These are phyloP conservation scores for Melampsora larici-populina DNA, from an alignment of 1,284 basidiomycete species.

Conservation along the genomic window DNA sequence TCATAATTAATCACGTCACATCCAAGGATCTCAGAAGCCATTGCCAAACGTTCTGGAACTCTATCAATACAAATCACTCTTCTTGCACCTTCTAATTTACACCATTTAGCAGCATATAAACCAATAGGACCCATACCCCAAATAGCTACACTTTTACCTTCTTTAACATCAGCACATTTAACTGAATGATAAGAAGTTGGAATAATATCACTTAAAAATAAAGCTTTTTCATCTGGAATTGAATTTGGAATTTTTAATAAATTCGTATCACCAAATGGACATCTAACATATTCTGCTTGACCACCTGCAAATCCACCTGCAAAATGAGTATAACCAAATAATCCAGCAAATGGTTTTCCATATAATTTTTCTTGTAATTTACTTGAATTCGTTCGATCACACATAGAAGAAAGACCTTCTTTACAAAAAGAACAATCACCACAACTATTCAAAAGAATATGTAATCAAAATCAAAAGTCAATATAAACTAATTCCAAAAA, in stretches of 20 bases:
- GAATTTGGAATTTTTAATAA: conserved; percentile 45
- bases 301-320: conserved; percentile 47
- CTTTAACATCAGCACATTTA: conserved; percentile 46
- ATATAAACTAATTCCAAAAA: too few relatives aligned
- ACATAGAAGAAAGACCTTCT: conserved; percentile 44
- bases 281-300: conserved; percentile 49
- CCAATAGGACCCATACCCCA: conserved; percentile 49
- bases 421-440: conserved; percentile 48
- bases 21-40: too few relatives aligned
- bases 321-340: conserved; percentile 48
- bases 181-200: conserved; percentile 27
- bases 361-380: conserved; percentile 46
- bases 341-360: conserved; percentile 46
- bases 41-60: background rate
- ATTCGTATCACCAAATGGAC: conserved; percentile 48
- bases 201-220: background rate
- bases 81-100: background rate
- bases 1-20: too few relatives aligned
- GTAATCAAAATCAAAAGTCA: too few relatives aligned
- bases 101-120: conserved; percentile 35
- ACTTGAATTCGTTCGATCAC: conserved; percentile 48
- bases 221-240: background rate
- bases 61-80: background rate
- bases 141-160: conserved; percentile 47
- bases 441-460: conserved; percentile 27